Evolutionary conservation across 495 filamentous ascomycete genomes (phyloP).

Genomic region (Poronia punctata): DNA sequence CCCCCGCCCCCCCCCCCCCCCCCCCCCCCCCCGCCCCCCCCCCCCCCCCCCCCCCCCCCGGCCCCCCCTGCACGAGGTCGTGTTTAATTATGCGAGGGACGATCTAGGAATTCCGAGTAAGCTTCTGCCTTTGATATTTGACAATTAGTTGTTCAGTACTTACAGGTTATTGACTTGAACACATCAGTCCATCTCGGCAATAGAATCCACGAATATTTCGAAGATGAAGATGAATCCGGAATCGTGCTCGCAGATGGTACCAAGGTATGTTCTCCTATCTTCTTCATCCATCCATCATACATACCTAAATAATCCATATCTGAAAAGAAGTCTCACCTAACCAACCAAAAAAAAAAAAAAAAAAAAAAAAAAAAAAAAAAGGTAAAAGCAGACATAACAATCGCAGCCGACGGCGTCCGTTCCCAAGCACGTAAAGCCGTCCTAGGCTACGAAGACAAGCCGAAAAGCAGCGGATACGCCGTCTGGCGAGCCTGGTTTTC

Average conservation of each 20-base stretch:
- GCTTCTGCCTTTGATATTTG: too few relatives aligned
- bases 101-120: conserved; percentile 45
- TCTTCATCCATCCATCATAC: background rate
- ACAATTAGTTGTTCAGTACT: too few relatives aligned
- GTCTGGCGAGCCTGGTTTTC: conserved; percentile 56
- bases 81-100: conserved; percentile 51
- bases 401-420: conserved; percentile 54
- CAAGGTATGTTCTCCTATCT: conserved; percentile 18
- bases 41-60: too few relatives aligned
- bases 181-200: conserved; percentile 40
- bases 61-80: conserved; percentile 49
- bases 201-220: conserved; percentile 49
- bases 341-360: too few relatives aligned
- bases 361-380: too few relatives aligned
- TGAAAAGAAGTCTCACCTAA: too few relatives aligned
- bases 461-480: conserved; percentile 52
- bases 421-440: conserved; percentile 53
- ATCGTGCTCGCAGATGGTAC: conserved; percentile 48
- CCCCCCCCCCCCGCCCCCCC: too few relatives aligned
- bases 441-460: conserved; percentile 52
- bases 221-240: conserved; percentile 45
- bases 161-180: background rate
- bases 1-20: too few relatives aligned
- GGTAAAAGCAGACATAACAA: conserved; percentile 46
- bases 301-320: too few relatives aligned